phyloP scores from a whole-genome alignment of 1,284 basidiomycete genomes.

The Singerocomus rubriflavus region DNA sequence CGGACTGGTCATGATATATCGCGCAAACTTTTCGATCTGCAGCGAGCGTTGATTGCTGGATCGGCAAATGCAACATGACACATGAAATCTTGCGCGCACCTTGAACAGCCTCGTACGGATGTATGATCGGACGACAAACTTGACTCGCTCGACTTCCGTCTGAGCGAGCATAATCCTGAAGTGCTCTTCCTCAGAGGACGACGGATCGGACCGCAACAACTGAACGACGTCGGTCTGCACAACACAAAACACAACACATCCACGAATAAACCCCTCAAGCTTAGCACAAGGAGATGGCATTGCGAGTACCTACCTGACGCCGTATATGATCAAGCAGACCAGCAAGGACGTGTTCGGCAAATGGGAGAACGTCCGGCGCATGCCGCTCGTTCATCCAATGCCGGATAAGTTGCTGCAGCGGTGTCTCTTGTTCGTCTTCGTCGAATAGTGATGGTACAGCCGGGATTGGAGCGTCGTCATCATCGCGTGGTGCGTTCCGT shows the following conservation, averaged over 20 bases:
- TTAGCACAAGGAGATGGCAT: constrained; percentile 14
- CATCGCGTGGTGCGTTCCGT: constrained; percentile 25
- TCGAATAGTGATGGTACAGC: constrained; percentile 13
- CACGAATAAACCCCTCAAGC: constrained; percentile 1
- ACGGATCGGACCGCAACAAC: constrained; percentile 70
- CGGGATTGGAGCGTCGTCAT: constrained; percentile 22
- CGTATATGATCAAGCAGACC: constrained; percentile 77
- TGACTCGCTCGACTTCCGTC: constrained; percentile 89
- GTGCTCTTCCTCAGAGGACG: constrained; percentile 86
- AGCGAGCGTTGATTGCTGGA: background rate
- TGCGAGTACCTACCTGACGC: constrained; percentile 66
- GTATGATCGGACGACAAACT: constrained; percentile 85
- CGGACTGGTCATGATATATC: constrained; percentile 67
- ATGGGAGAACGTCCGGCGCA: constrained; percentile 74
- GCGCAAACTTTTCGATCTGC: constrained; percentile 85
- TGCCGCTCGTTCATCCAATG: constrained; percentile 88
- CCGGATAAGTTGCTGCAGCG: constrained; percentile 63
- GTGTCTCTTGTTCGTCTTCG: constrained; percentile 37
- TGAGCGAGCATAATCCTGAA: constrained; percentile 88
- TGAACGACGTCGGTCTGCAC: constrained; percentile 62
- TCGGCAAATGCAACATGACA: background rate
- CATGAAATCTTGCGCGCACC: constrained; percentile 42
- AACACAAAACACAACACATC: background rate
- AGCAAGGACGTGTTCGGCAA: constrained; percentile 73
- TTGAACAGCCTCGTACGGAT: constrained; percentile 84